Evolutionary conservation across 371 early-diverging fungal genomes (phyloP).

Genomic region (Apophysomyces sp.): DNA sequence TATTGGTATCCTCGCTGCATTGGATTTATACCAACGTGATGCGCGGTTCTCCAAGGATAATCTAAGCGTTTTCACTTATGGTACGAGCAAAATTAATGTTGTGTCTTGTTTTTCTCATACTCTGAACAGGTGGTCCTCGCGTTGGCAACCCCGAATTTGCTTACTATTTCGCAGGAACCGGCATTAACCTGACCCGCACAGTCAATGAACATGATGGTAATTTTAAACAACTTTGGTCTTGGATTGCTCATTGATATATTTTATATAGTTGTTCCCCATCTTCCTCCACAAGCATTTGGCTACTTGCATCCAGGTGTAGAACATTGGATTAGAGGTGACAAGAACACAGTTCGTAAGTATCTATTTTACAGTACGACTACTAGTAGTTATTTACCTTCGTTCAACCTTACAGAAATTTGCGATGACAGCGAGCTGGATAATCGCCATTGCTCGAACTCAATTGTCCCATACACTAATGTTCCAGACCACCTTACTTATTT

Average conservation of each 20-base stretch:
- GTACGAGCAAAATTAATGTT: neutral
- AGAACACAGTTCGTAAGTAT: neutral
- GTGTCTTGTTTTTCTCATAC: neutral
- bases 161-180: conserved; percentile 20
- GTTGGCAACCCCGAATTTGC: conserved; percentile 21
- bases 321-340: conserved; percentile 11
- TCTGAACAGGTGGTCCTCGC: conserved; percentile 16
- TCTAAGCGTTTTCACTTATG: conserved; percentile 9
- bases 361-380: neutral
- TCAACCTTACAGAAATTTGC: conserved; percentile 11
- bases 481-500: conserved; percentile 14
- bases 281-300: conserved; percentile 12
- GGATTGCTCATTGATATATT: neutral
- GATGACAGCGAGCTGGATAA: conserved; percentile 5
- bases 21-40: conserved; percentile 22
- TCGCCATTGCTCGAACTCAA: conserved; percentile 7
- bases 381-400: neutral
- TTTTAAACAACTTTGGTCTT: neutral
- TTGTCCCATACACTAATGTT: conserved; percentile 7
- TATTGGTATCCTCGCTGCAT: conserved; percentile 5
- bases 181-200: conserved; percentile 12
- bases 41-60: conserved; percentile 1
- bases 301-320: conserved; percentile 23
- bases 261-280: conserved; percentile 8
- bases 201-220: conserved; percentile 15